phyloP scores from a whole-genome alignment of 352 stramenopile species.

The Phytophthora citrophthora region DNA sequence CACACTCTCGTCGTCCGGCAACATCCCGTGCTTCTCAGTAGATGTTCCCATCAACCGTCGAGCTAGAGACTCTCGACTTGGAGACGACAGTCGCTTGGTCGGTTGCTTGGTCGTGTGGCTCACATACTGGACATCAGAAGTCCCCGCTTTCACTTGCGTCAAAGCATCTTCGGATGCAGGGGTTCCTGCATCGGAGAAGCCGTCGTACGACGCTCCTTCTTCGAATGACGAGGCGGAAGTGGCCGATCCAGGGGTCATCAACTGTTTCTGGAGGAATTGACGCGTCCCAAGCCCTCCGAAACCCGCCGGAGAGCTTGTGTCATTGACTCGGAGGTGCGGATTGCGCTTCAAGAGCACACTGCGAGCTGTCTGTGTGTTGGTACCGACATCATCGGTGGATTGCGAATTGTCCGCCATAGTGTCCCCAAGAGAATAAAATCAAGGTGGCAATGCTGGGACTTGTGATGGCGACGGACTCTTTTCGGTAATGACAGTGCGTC shows the following conservation, averaged over 20 bases:
- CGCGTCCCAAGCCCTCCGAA: slow-evolving; percentile 32
- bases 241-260: slow-evolving; percentile 38
- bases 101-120: slow-evolving; percentile 25
- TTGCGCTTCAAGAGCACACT: slow-evolving; percentile 33
- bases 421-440: slow-evolving; percentile 1
- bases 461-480: slow-evolving; percentile 28
- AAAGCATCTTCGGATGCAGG: slow-evolving; percentile 10
- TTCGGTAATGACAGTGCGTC: slow-evolving; percentile 24
- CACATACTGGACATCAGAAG: neutral
- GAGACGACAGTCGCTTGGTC: slow-evolving; percentile 42
- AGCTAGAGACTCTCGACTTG: slow-evolving; percentile 36
- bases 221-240: slow-evolving; percentile 48
- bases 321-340: slow-evolving; percentile 24
- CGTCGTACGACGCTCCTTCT: slow-evolving; percentile 33
- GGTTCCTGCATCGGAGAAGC: slow-evolving; percentile 35
- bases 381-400: slow-evolving; percentile 17
- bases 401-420: slow-evolving; percentile 23
- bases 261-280: slow-evolving; percentile 38
- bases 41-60: slow-evolving; percentile 14
- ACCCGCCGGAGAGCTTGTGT: slow-evolving; percentile 18
- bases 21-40: slow-evolving; percentile 14
- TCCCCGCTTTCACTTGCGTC: neutral
- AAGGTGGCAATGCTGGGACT: slow-evolving; percentile 7
- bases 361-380: slow-evolving; percentile 8
- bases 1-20: slow-evolving; percentile 11